Percentiles rank a stretch among this genome's conserved stretches.
These are phyloP conservation scores for Galerina sulciceps DNA, from an alignment of 768 basidiomycete genomes.

Conservation along the genomic window DNA sequence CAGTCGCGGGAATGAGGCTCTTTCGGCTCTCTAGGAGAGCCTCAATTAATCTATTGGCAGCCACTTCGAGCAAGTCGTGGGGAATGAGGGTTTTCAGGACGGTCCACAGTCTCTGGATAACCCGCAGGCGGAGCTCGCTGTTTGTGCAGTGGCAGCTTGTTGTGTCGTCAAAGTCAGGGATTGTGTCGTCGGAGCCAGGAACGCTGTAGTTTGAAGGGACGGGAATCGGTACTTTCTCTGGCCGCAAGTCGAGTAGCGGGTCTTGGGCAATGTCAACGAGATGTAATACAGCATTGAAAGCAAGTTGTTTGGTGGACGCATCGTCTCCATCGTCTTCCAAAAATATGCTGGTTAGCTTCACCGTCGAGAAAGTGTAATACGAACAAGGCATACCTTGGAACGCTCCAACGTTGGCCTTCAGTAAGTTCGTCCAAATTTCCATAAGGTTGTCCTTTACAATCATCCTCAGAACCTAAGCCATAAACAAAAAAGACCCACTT, in stretches of 20 bases:
- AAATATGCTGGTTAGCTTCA: slow-evolving; percentile 5
- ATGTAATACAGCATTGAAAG: slow-evolving; percentile 41
- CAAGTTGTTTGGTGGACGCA: slow-evolving; percentile 41
- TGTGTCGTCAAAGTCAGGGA: slow-evolving; percentile 12
- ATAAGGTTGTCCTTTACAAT: slow-evolving; percentile 46
- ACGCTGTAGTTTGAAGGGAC: slow-evolving; percentile 20
- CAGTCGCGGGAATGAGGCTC: slow-evolving; percentile 39
- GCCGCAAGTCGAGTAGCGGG: slow-evolving; percentile 43
- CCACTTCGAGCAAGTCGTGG: slow-evolving; percentile 38
- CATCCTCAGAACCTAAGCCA: neutral
- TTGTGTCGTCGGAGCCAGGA: slow-evolving; percentile 12
- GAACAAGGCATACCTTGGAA: slow-evolving; percentile 46
- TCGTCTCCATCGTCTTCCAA: slow-evolving; percentile 50
- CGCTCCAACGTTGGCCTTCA: slow-evolving; percentile 50
- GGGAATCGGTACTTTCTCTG: slow-evolving; percentile 22
- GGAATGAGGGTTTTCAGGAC: slow-evolving; percentile 46
- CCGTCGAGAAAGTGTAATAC: neutral
- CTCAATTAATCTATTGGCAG: slow-evolving; percentile 50
- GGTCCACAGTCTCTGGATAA: slow-evolving; percentile 64
- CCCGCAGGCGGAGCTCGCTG: slow-evolving; percentile 56
- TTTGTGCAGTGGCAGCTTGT: slow-evolving; percentile 32
- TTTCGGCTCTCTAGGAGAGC: slow-evolving; percentile 53
- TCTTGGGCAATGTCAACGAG: slow-evolving; percentile 56
- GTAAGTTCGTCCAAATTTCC: slow-evolving; percentile 60
- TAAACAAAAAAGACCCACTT: slow-evolving; percentile 27